Percentiles rank a stretch among this genome's conserved stretches.
phyloP scores from a whole-genome alignment of 2,329 filamentous ascomycete genomes.

The Chalaropsis thielavioides region DNA sequence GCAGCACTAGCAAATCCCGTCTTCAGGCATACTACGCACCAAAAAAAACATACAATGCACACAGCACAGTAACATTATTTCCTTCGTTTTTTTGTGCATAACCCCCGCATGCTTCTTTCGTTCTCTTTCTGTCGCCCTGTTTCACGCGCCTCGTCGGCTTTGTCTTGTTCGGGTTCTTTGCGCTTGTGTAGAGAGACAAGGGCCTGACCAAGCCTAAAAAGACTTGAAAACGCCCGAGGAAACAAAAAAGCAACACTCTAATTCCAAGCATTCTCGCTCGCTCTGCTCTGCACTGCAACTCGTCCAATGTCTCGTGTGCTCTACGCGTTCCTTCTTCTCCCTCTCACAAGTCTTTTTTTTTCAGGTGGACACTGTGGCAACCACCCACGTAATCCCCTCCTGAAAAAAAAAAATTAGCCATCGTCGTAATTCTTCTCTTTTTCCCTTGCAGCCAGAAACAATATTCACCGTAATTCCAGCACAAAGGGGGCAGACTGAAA shows the following conservation, averaged over 20 bases:
- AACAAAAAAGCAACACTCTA: no score
- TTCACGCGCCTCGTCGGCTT: no score
- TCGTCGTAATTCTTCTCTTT: not conserved
- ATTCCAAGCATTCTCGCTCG: not conserved
- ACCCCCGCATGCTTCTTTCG: not conserved
- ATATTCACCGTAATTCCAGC: not conserved
- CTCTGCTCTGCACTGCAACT: not conserved
- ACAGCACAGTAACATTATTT: no score
- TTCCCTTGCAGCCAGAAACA: not conserved
- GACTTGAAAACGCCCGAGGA: no score
- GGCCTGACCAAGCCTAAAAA: no score
- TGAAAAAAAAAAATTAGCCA: not conserved
- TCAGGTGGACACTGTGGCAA: not conserved
- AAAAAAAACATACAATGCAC: no score
- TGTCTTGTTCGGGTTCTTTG: no score
- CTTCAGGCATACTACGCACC: no score
- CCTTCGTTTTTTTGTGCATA: not conserved
- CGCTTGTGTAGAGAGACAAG: no score
- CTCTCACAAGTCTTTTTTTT: not conserved
- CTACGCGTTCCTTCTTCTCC: not conserved
- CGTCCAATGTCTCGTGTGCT: not conserved
- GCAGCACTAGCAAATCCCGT: no score
- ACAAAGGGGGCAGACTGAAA: not conserved
- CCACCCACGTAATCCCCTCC: not conserved
- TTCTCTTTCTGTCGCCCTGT: not conserved